A percentile compares a stretch with the other conserved stretches of the same genome.
Evolutionary conservation across 768 basidiomycete species (phyloP).

Genomic region (Coprinellus aureogranulatus): DNA sequence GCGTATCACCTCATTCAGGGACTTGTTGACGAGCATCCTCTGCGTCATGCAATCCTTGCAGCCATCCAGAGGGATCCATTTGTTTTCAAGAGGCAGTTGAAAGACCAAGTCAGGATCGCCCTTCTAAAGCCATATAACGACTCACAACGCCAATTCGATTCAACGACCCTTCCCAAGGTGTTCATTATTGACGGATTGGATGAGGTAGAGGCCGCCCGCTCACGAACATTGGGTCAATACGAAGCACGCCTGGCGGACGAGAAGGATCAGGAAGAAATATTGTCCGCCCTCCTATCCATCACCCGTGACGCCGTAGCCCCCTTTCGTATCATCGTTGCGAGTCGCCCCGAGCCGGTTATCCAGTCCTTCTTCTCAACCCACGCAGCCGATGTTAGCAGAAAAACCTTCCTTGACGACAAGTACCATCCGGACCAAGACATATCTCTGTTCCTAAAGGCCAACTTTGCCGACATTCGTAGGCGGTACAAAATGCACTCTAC

Average conservation of each 20-base stretch:
- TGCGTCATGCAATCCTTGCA: not conserved
- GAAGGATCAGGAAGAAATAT: not conserved
- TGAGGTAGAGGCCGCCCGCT: slow-evolving; percentile 15
- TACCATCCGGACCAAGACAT: slow-evolving; percentile 1
- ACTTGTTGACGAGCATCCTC: not conserved
- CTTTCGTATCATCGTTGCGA: slow-evolving; percentile 2
- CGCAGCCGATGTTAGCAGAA: not conserved
- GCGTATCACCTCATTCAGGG: not conserved
- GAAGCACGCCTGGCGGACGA: not conserved
- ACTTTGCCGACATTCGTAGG: not conserved
- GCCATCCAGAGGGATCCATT: not conserved
- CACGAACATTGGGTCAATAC: not conserved
- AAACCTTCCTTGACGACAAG: slow-evolving; percentile 1
- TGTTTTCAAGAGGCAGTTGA: not conserved
- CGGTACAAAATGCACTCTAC: not conserved
- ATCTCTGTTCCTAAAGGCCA: not conserved
- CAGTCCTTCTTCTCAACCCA: not conserved
- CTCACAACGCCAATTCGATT: not conserved
- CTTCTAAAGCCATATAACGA: slow-evolving; percentile 13
- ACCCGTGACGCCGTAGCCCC: not conserved
- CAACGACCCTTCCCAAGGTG: not conserved
- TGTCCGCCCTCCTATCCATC: not conserved
- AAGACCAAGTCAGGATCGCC: slow-evolving; percentile 15
- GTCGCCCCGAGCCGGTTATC: slow-evolving; percentile 6
- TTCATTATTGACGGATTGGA: slow-evolving; percentile 29